Evolutionary conservation across 2,329 filamentous ascomycete genomes (phyloP), one percentile per base, ranked within the genome.

Genomic region (Cladophialophora exuberans): DNA sequence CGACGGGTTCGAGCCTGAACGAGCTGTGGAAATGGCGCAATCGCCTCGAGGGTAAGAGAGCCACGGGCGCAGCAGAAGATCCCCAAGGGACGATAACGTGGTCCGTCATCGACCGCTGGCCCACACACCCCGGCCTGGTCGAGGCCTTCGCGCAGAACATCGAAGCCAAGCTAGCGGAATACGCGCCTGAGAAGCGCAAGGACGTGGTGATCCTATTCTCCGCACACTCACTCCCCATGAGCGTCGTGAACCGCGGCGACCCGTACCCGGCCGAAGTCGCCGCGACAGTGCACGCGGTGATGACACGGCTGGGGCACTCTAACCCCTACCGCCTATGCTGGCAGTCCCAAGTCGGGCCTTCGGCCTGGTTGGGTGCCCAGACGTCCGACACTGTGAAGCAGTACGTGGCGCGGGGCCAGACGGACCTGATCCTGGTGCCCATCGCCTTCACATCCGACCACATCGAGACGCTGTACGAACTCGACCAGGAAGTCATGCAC

Each of bases 391-490:
- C 92, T 0, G 94, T 99, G 9, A 85, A 92, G 68, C 82, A 90
- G 57, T 95, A 97, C 69, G 85, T 97, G 62, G 84, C 88, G 68
- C 91, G 94, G 73, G 94, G 93, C 1, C 89, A 97, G 68, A 96
- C 87, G 52, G 91, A 99, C 68, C 79, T 99, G 51, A 80, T 97
- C 1, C 79, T 99, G 5, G 90, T 99, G 52, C 94, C 94, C 0
- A 95, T 99, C 62, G 94, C 94, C 4, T 99, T 99, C 70, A 99
- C 94, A 0, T 96, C 90, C n/a, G 94, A 99, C 67, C 94, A 99
- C 70, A 99, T 99, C 64, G 94, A 99, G 76, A 99, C 94, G 0
- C 79, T 99, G 1, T 97, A 87, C 70, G 94, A 99, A 72, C 78
- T 99, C 48, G 94, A 99, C 70, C 81, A 90, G 65, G 94, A 99